Percentiles rank a stretch among this genome's conserved stretches.
These are phyloP conservation scores for Leucocoprinus sp. DNA, from an alignment of 768 basidiomycete genomes.

Conservation along the genomic window DNA sequence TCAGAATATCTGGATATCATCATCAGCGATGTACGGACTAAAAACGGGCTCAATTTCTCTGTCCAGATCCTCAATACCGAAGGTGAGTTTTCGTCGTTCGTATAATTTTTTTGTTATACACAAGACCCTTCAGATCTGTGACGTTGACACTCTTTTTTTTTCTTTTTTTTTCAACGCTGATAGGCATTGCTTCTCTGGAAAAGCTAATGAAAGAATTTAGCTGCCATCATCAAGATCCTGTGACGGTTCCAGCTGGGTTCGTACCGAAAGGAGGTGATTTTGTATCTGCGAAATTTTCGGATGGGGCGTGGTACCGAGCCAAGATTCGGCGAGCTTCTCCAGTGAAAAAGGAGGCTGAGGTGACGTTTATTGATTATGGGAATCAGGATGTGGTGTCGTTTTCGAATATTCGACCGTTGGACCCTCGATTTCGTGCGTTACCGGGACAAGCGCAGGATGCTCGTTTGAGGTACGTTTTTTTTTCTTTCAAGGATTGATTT, in stretches of 20 bases:
- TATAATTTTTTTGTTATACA: no score
- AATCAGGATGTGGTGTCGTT: constrained; percentile 88
- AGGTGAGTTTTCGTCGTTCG: no score
- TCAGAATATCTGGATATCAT: constrained; percentile 90
- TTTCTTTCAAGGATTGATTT: neutral
- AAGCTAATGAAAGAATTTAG: constrained; percentile 94
- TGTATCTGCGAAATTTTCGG: constrained; percentile 91
- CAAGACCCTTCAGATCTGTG: no score
- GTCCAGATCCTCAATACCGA: constrained; percentile 90
- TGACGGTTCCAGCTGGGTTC: constrained; percentile 56
- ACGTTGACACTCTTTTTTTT: no score
- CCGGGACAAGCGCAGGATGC: constrained; percentile 95
- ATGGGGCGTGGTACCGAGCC: constrained; percentile 94
- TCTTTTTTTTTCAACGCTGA: no score
- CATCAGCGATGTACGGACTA: constrained; percentile 75
- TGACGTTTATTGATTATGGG: constrained; percentile 92
- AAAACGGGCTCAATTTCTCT: constrained; percentile 76
- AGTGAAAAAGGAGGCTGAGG: constrained; percentile 87
- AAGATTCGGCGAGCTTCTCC: constrained; percentile 82
- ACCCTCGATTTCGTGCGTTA: constrained; percentile 81
- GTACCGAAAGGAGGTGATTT: constrained; percentile 80
- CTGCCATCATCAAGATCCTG: constrained; percentile 65
- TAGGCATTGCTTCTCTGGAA: constrained; percentile 90
- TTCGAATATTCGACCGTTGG: constrained; percentile 80
- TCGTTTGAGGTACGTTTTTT: constrained; percentile 57